Conservation (phyloP, 2,329 filamentous ascomycete genomes). For the Xylariaceae sp. region DNA sequence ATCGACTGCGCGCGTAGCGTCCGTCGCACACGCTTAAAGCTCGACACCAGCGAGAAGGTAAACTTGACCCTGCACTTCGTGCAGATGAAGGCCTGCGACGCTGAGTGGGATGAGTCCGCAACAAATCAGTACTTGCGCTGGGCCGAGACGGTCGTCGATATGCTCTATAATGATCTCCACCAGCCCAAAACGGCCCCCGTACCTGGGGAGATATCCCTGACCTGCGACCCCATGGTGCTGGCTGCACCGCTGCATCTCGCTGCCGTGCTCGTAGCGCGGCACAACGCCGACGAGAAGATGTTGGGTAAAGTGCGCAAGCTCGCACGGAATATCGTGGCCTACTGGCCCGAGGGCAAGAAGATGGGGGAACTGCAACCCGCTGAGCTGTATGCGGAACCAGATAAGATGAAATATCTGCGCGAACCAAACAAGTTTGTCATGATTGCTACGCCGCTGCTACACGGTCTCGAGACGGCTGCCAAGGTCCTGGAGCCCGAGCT, state of each 20-base stretch:
- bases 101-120: slow-evolving; percentile 34
- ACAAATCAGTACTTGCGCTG: slow-evolving; percentile 43
- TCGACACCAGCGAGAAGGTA: slow-evolving; percentile 41
- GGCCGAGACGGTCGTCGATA: slow-evolving; percentile 46
- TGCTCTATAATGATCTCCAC: slow-evolving; percentile 45
- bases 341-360: slow-evolving; percentile 41
- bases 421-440: slow-evolving; percentile 36
- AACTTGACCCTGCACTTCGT: slow-evolving; percentile 38
- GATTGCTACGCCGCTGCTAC: slow-evolving; percentile 37
- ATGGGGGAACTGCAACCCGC: slow-evolving; percentile 38
- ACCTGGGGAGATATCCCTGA: slow-evolving; percentile 30
- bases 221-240: slow-evolving; percentile 43
- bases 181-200: slow-evolving; percentile 14
- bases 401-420: slow-evolving; percentile 34
- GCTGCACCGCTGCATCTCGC: slow-evolving; percentile 42
- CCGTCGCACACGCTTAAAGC: slow-evolving; percentile 43
- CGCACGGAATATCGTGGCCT: slow-evolving; percentile 35
- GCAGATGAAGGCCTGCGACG: slow-evolving; percentile 41
- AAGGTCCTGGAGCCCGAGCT: slow-evolving; percentile 38
- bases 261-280: slow-evolving; percentile 38
- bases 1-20: slow-evolving; percentile 49
- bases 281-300: slow-evolving; percentile 29
- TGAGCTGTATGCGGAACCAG: slow-evolving; percentile 28
- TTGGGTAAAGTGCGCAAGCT: slow-evolving; percentile 37
- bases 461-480: slow-evolving; percentile 44